Base-by-base conservation (phyloP, 441 rosid genomes). In the Kokia cookei region DNA sequence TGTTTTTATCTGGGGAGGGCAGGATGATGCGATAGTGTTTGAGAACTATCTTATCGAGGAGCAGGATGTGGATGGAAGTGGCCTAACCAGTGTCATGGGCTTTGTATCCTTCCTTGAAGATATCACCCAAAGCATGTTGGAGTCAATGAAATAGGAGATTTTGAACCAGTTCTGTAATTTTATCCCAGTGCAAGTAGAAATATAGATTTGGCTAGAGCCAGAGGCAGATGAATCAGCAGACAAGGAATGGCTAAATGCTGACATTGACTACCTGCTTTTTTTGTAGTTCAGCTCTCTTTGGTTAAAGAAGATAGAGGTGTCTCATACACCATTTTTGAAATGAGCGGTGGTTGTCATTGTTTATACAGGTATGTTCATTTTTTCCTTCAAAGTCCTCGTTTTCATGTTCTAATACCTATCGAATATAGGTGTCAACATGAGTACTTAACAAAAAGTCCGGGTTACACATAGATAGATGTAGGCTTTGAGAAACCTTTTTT, bases 1-100 rank as follows among this genome's bases (percentile, higher is more conserved):
- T 60, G 78, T 88, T 75, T 93, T 95, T 76, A 88, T 95, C 54
- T 84, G 86, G 45, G 98, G 93, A 78, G 97, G 94, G 77, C 93
- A 86, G 54, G 97, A 91, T 1, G 95, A 93, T 77, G 98, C 98
- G 51, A 84, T 97, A 0, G 84, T 80, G 4, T 93, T 95, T 40
- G 98, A 96, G 86, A 89, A 85, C 84, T 92, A 89, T 78, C 96
- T 96, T 27, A 93, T 96, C 2, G 99, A 96, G 86, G 99, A 96
- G 77, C 99, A 91, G 75, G 97, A 90, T 24, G 98, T 93, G 1
- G 95, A 93, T 14, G 98, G 98, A 22, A 90, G 77, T 43, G 92
- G 97, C 84, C 87, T 89, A 76, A 82, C 97, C 55, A 93, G 93
- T 71, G 93, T 89, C 77, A 88, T 85, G 94, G 97, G 98, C n/a